These are phyloP conservation scores for Blepharisma undulans DNA, from an alignment of 169 alveolate species.

Conservation along the genomic window DNA sequence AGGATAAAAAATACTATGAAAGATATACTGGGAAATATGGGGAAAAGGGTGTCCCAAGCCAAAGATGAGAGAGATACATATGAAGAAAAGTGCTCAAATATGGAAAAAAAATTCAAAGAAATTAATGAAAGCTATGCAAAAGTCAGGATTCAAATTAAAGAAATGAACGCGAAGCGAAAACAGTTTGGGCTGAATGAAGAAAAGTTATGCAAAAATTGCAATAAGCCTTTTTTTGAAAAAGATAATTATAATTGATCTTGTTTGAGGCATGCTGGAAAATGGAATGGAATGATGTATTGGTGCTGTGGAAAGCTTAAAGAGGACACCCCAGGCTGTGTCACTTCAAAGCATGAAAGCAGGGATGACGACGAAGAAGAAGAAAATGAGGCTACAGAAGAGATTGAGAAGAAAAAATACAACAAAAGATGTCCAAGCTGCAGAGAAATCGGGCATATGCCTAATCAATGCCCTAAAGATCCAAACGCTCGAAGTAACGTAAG, in stretches of 20 bases:
- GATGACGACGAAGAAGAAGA: slow-evolving; percentile 51
- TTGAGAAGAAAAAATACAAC: not conserved
- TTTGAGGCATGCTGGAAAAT: slow-evolving; percentile 55
- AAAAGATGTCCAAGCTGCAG: slow-evolving; percentile 52
- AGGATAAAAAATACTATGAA: not conserved
- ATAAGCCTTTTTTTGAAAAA: slow-evolving; percentile 38
- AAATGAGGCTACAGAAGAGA: not conserved
- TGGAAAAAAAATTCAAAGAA: not conserved
- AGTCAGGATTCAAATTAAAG: not conserved
- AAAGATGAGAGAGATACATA: not conserved
- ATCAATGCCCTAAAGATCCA: slow-evolving; percentile 36
- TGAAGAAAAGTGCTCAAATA: not conserved
- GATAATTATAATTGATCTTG: slow-evolving; percentile 64
- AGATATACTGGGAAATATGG: not conserved
- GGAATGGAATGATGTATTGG: slow-evolving; percentile 58
- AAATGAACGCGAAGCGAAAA: not conserved
- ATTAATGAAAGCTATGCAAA: not conserved
- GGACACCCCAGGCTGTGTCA: slow-evolving; percentile 56
- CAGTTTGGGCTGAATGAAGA: not conserved
- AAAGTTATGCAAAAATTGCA: slow-evolving; percentile 54
- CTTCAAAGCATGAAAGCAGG: slow-evolving; percentile 39
- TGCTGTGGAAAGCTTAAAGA: slow-evolving; percentile 54
- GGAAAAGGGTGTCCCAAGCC: not conserved
- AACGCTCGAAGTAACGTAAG: slow-evolving; percentile 20
- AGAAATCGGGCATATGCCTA: slow-evolving; percentile 30